Conservation (phyloP, 495 filamentous ascomycete genomes). For the Trichoderma asperelloides region DNA sequence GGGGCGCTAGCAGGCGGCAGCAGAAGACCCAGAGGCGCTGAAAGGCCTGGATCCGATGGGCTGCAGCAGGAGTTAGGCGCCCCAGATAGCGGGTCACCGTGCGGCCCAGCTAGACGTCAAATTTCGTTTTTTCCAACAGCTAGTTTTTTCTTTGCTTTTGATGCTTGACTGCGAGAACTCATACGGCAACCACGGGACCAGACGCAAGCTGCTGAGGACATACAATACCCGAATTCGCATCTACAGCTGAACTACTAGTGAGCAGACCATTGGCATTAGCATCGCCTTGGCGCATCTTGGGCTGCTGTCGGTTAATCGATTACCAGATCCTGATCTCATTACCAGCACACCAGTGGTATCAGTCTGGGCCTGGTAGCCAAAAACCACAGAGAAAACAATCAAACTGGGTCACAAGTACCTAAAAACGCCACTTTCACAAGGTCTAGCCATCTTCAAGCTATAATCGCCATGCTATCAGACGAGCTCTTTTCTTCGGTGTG, state of each 20-base stretch:
- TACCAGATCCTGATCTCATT: not conserved
- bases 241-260: not conserved
- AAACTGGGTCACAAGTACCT: not conserved
- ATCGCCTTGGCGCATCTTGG: not conserved
- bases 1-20: not conserved
- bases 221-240: not conserved
- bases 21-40: not conserved
- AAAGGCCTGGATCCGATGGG: not conserved
- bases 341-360: not conserved
- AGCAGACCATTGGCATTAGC: not conserved
- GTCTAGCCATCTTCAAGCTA: not conserved
- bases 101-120: not conserved
- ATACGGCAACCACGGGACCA: not conserved
- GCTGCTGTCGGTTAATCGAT: not conserved
- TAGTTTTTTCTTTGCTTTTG: not conserved
- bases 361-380: not conserved
- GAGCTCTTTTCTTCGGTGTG: conserved; percentile 68
- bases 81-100: not conserved
- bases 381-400: not conserved
- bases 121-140: conserved; percentile 1
- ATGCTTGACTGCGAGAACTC: not conserved
- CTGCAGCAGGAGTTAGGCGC: not conserved
- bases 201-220: not conserved
- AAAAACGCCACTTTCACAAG: not conserved
- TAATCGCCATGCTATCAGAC: conserved; percentile 64